Conservation (phyloP, 208 protist species). For the Naegleria fowleri region DNA sequence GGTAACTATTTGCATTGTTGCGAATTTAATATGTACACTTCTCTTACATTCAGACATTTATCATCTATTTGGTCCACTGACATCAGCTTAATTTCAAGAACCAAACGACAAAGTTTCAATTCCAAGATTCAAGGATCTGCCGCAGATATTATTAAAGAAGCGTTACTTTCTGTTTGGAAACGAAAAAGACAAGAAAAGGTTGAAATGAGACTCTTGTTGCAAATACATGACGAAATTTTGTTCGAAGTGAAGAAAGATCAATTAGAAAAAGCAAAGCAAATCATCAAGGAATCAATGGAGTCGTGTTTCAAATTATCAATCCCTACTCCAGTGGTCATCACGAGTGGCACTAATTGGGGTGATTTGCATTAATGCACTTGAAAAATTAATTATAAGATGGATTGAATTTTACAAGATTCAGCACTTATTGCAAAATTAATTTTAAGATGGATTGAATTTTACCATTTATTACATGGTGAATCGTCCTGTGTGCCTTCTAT, state of each 20-base stretch:
- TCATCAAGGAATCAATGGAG: not conserved
- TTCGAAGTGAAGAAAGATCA: constrained; percentile 38
- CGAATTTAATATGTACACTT: too few species aligned
- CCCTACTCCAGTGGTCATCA: not conserved
- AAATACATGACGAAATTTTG: constrained; percentile 52
- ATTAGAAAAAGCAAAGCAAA: not conserved
- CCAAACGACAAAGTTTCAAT: constrained; percentile 61
- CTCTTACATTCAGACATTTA: constrained; percentile 18
- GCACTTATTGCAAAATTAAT: too few species aligned
- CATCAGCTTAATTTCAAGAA: constrained; percentile 47
- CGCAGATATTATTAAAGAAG: constrained; percentile 48
- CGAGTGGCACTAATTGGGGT: not conserved
- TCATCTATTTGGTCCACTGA: constrained; percentile 41
- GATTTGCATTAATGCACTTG: not conserved
- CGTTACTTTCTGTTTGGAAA: constrained; percentile 36
- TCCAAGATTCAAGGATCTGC: constrained; percentile 42
- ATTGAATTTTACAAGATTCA: too few species aligned
- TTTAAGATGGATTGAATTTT: too few species aligned
- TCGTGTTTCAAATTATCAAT: not conserved
- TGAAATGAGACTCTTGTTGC: constrained; percentile 47
- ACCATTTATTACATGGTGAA: not conserved
- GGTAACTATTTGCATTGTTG: not conserved
- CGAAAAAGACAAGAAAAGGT: not conserved
- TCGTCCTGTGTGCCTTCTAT: not conserved
- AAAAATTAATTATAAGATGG: too few species aligned